These are phyloP conservation scores for Monosporozyma siamensis DNA, from an alignment of 805 yeast genomes.

Conservation along the genomic window DNA sequence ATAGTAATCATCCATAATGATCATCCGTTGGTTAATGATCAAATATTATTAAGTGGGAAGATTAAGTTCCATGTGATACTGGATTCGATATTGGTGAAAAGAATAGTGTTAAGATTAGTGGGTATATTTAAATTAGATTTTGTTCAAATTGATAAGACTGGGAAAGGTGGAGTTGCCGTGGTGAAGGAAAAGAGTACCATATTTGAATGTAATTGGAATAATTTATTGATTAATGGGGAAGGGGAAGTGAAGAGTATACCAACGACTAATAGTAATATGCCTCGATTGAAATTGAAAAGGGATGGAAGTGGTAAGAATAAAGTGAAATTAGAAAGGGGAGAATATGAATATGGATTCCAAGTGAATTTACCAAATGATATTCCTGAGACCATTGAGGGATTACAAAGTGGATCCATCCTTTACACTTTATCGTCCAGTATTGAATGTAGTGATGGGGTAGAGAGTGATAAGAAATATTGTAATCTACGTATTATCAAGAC, in stretches of 20 bases:
- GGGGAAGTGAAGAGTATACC: constrained; percentile 19
- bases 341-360: constrained; percentile 37
- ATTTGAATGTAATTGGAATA: constrained; percentile 70
- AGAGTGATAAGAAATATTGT: no score
- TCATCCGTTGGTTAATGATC: constrained; percentile 61
- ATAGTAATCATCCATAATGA: constrained; percentile 74
- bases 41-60: constrained; percentile 65
- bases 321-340: neutral
- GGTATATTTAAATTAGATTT: constrained; percentile 59
- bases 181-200: constrained; percentile 46
- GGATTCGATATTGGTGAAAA: constrained; percentile 54
- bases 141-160: constrained; percentile 33
- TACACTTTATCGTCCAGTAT: constrained; percentile 69
- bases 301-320: neutral
- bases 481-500: no score
- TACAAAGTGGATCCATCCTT: constrained; percentile 64
- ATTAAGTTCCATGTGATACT: constrained; percentile 64
- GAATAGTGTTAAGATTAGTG: constrained; percentile 48
- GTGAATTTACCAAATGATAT: constrained; percentile 72
- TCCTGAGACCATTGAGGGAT: constrained; percentile 84
- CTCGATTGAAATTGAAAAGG: constrained; percentile 3
- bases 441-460: constrained; percentile 46
- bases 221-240: constrained; percentile 30
- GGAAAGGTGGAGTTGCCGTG: constrained; percentile 29
- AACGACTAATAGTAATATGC: neutral